Conservation (phyloP, 805 yeast species). For the Priceomyces castillae region DNA sequence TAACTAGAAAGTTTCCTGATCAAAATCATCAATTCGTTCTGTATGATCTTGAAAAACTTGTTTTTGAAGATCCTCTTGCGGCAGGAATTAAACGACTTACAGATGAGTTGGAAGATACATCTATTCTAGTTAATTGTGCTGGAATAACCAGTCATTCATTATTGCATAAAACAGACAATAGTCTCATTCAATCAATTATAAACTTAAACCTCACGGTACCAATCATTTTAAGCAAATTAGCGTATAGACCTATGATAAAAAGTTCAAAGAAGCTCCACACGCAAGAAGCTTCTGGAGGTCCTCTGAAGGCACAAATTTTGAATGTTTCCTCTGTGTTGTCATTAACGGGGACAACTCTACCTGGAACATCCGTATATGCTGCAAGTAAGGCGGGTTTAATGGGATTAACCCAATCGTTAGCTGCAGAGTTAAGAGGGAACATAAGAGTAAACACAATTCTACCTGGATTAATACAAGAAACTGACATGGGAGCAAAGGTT, state of each 20-base stretch:
- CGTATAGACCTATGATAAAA: slow-evolving; percentile 51
- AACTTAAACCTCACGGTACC: slow-evolving; percentile 60
- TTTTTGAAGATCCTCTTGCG: slow-evolving; percentile 14
- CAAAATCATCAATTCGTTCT: slow-evolving; percentile 31
- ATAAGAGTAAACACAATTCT: slow-evolving; percentile 63
- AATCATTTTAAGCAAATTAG: slow-evolving; percentile 53
- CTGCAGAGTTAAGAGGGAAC: slow-evolving; percentile 54
- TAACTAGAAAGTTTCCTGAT: slow-evolving; percentile 12
- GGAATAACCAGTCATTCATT: slow-evolving; percentile 61
- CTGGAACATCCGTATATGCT: slow-evolving; percentile 65
- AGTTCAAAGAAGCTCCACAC: slow-evolving; percentile 14
- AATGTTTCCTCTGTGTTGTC: slow-evolving; percentile 70
- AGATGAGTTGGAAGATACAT: slow-evolving; percentile 30
- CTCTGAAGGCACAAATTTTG: slow-evolving; percentile 40
- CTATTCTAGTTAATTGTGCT: slow-evolving; percentile 61
- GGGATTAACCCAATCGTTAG: slow-evolving; percentile 58
- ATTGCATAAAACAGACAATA: slow-evolving; percentile 39
- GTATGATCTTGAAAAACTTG: slow-evolving; percentile 29
- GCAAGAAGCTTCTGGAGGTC: not conserved
- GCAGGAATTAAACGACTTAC: slow-evolving; percentile 14
- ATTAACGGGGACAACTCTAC: slow-evolving; percentile 25
- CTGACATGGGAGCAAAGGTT: slow-evolving; percentile 57
- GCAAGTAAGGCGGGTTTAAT: slow-evolving; percentile 70
- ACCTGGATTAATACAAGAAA: slow-evolving; percentile 66
- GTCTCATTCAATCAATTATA: slow-evolving; percentile 46